Evolutionary conservation across 73 alveolate species (phyloP).

Genomic region (Vitrella brassicaformis): DNA sequence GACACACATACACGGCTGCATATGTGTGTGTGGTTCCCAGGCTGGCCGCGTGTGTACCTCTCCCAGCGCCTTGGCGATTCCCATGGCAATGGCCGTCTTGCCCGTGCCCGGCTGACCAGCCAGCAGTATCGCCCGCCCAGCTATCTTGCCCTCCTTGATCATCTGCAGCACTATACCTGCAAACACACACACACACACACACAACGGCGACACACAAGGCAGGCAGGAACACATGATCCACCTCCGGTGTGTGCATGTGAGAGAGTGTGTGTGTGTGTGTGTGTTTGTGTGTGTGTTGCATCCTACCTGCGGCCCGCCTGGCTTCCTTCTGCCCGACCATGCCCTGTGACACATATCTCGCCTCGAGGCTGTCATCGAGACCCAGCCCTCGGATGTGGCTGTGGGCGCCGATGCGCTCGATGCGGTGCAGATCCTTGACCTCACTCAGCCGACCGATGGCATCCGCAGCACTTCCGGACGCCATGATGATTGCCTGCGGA

Average conservation of each 20-base stretch:
- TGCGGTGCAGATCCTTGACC: constrained; percentile 31
- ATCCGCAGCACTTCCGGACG: no score
- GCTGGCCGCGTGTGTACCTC: constrained; percentile 24
- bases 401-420: constrained; percentile 62
- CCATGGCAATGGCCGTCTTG: constrained; percentile 89
- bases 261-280: not conserved
- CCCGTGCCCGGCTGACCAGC: constrained; percentile 99
- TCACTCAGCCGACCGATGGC: no score
- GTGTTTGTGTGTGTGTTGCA: not conserved
- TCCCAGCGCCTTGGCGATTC: constrained; percentile 89
- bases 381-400: constrained; percentile 94
- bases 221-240: not conserved
- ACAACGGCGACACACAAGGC: not conserved
- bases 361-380: constrained; percentile 85
- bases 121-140: constrained; percentile 92
- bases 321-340: constrained; percentile 95
- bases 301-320: constrained; percentile 77
- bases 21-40: not conserved
- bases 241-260: not conserved
- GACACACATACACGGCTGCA: not conserved
- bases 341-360: constrained; percentile 87
- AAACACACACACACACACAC: not conserved
- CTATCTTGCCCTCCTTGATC: constrained; percentile 80
- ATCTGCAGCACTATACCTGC: constrained; percentile 39
- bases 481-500: no score